phyloP scores from a whole-genome alignment of 176 grass and related monocot genomes.

The Elaeis guineensis region DNA sequence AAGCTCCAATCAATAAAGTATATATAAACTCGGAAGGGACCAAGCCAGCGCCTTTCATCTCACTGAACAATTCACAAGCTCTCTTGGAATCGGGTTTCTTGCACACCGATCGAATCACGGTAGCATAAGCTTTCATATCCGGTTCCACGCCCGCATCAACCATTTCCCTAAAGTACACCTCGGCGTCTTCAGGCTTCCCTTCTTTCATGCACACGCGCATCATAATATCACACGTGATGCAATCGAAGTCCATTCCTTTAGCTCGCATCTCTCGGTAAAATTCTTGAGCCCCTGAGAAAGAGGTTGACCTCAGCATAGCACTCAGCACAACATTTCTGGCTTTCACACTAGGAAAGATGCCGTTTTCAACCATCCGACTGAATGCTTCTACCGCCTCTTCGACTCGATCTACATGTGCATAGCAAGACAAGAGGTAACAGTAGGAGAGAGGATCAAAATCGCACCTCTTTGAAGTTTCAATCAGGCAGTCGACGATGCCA shows the following conservation, averaged over 20 bases:
- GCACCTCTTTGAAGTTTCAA: slow-evolving; percentile 18
- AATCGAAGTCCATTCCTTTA: slow-evolving; percentile 33
- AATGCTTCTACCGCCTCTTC: slow-evolving; percentile 29
- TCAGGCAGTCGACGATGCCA: slow-evolving; percentile 19
- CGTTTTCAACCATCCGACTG: slow-evolving; percentile 30
- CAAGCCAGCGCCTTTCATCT: slow-evolving; percentile 45
- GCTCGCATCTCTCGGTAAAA: slow-evolving; percentile 44
- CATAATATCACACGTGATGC: slow-evolving; percentile 36
- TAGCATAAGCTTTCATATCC: slow-evolving; percentile 25
- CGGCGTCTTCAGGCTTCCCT: slow-evolving; percentile 29
- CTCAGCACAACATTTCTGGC: slow-evolving; percentile 48
- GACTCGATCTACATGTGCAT: slow-evolving; percentile 13
- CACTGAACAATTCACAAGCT: slow-evolving; percentile 23
- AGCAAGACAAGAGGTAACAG: slow-evolving; percentile 28
- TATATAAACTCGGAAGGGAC: slow-evolving; percentile 25
- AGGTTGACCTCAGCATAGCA: slow-evolving; percentile 23
- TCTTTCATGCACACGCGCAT: slow-evolving; percentile 44
- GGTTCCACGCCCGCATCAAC: slow-evolving; percentile 19
- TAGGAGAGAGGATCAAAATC: slow-evolving; percentile 5
- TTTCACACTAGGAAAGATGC: slow-evolving; percentile 20
- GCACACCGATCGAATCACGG: slow-evolving; percentile 30
- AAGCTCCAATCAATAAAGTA: slow-evolving; percentile 34
- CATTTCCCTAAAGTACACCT: slow-evolving; percentile 74
- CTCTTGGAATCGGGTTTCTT: slow-evolving; percentile 29
- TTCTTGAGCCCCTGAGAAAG: slow-evolving; percentile 20